Percentiles rank a stretch among this genome's conserved stretches.
These are phyloP conservation scores for Astragalus membranaceus DNA, from an alignment of 306 rosid species.

Conservation along the genomic window DNA sequence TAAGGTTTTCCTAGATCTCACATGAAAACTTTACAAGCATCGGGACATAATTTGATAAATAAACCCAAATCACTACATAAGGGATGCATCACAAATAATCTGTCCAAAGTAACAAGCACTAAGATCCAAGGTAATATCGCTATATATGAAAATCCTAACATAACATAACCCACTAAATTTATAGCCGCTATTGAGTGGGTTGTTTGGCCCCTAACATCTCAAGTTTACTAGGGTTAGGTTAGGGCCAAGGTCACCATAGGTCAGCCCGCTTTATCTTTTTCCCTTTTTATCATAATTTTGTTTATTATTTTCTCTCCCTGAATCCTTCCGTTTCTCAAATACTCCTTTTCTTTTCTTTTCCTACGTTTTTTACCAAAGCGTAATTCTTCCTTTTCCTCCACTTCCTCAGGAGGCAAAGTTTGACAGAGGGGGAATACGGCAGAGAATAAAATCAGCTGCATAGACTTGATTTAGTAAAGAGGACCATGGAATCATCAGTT, in stretches of 20 bases:
- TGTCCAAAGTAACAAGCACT: not conserved
- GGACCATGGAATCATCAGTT: not conserved
- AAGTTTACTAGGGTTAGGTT: too few relatives aligned
- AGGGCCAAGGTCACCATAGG: not conserved
- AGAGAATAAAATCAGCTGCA: not conserved
- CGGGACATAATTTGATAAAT: not conserved
- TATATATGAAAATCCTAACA: not conserved
- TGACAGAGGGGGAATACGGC: not conserved
- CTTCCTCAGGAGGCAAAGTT: not conserved
- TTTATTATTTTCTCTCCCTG: too few relatives aligned
- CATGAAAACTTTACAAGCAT: not conserved
- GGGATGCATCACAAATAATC: not conserved
- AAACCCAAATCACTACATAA: not conserved
- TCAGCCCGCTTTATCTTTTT: not conserved
- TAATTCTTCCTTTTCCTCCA: not conserved
- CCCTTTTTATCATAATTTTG: not conserved
- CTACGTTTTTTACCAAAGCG: not conserved
- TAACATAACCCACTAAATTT: not conserved
- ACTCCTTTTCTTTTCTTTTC: too few relatives aligned
- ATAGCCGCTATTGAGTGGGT: not conserved
- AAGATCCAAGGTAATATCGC: not conserved
- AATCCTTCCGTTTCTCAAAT: too few relatives aligned
- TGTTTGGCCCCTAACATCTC: not conserved
- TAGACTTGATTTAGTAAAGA: not conserved
- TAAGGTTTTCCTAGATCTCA: not conserved